Conservation (phyloP, 2,329 filamentous ascomycete genomes). For the Colletotrichum ledebouriae region DNA sequence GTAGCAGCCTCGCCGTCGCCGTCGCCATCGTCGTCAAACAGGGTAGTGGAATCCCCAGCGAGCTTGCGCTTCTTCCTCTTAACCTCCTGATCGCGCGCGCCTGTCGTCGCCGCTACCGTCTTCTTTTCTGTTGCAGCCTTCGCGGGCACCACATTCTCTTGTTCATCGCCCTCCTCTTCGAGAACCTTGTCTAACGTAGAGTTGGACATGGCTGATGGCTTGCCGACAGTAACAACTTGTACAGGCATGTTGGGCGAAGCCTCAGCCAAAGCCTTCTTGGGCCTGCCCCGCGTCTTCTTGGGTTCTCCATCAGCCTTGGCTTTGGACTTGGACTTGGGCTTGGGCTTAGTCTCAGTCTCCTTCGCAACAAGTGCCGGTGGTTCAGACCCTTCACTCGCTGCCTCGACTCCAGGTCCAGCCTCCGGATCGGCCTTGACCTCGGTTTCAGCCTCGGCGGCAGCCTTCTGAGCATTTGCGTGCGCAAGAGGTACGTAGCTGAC, state of each 20-base stretch:
- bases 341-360: conserved; percentile 32
- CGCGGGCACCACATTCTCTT: conserved; percentile 49
- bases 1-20: conserved; percentile 41
- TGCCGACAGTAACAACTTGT: conserved; percentile 39
- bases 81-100: conserved; percentile 54
- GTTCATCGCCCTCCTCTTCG: conserved; percentile 51
- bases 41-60: conserved; percentile 70
- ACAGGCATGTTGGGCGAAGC: conserved; percentile 59
- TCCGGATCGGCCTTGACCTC: conserved; percentile 3
- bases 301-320: conserved; percentile 17
- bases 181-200: conserved; percentile 54
- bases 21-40: conserved; percentile 77
- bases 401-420: neutral
- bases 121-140: conserved; percentile 45
- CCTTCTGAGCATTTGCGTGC: conserved; percentile 22
- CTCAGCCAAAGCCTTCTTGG: conserved; percentile 62
- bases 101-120: conserved; percentile 44
- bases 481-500: conserved; percentile 40
- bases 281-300: conserved; percentile 60
- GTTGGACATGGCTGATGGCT: conserved; percentile 52
- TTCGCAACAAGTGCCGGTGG: conserved; percentile 42
- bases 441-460: conserved; percentile 32
- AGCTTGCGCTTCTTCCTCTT: conserved; percentile 82
- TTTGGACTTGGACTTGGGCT: conserved; percentile 46
- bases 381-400: conserved; percentile 23